Base-by-base conservation (phyloP, 371 early-diverging fungal species). In the Zopfochytrium polystomum region DNA sequence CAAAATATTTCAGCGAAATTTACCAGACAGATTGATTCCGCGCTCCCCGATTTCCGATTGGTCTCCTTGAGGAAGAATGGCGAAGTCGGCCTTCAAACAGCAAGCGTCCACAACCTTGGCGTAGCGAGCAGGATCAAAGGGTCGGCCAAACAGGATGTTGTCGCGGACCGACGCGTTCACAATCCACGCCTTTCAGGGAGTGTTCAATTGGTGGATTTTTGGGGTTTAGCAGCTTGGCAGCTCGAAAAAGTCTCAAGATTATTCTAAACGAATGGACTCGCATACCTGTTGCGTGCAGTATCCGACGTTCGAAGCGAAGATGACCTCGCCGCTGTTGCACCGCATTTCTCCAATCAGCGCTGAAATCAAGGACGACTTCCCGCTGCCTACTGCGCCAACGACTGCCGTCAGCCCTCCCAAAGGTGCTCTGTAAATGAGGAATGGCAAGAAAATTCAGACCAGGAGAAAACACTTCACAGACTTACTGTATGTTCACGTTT, bases 1-100 rank as follows among this genome's bases (percentile, higher is more conserved):
- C 75, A 62, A 20, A 81, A 67, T 62, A 61, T 23, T n/a, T n/a
- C n/a, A 38, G 22, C 72, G 75, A 38, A 38, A 38, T 38, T 38
- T 38, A 22, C 81, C 81, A 43, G 67, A 67, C 45, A 81, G 60
- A 46, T 70, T 78, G 53, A 67, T 65, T 18, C 76, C 76, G 2
- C 72, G 84, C 73, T 93, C 95, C 33, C 92, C 96, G 54, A 95
- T 85, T 72, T 92, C 90, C 0, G 93, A 92, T 60, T 73, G 61
- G 74, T 96, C 96, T n/a, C 92, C 93, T 35, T 82, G 74, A 18
- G 83, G 77, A 34, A 96, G 71, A 30, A 90, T 85, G 23, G 84
- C 84, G 58, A 95, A 75, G 69, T 96, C 96, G 25, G 87, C 80
- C 7, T 80, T 76, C 48, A 94, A 74, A 1, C 89, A 88, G 47